A percentile compares a stretch with the other conserved stretches of the same genome.
phyloP scores from a whole-genome alignment of 371 early-diverging fungal genomes.

The Saksenaea oblongispora region DNA sequence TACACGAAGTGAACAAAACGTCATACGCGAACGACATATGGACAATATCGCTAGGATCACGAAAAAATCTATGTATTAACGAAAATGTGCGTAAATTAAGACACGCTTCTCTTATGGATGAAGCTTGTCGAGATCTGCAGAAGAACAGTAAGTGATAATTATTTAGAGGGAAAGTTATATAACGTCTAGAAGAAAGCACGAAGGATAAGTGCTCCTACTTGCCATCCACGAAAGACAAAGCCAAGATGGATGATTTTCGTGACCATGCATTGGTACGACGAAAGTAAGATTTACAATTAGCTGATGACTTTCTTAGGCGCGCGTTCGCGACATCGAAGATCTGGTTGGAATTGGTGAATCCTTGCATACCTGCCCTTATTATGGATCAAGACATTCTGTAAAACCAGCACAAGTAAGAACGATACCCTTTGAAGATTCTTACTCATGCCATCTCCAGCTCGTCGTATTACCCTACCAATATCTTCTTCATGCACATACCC shows the following conservation, averaged over 20 bases:
- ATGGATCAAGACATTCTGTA: slow-evolving; percentile 73
- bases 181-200: neutral
- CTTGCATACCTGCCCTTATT: slow-evolving; percentile 86
- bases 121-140: slow-evolving; percentile 78
- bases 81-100: slow-evolving; percentile 56
- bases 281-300: neutral
- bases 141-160: slow-evolving; percentile 39
- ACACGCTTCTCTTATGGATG: slow-evolving; percentile 65
- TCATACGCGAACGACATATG: slow-evolving; percentile 57
- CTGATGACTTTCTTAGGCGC: slow-evolving; percentile 26
- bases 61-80: slow-evolving; percentile 85
- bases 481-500: slow-evolving; percentile 70
- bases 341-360: slow-evolving; percentile 67
- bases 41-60: slow-evolving; percentile 82
- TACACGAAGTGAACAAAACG: slow-evolving; percentile 86
- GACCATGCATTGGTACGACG: slow-evolving; percentile 52
- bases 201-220: slow-evolving; percentile 52
- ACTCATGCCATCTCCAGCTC: slow-evolving; percentile 34
- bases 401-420: slow-evolving; percentile 56
- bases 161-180: neutral
- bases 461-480: slow-evolving; percentile 89
- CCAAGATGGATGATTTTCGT: slow-evolving; percentile 56
- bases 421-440: neutral
- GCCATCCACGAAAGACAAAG: slow-evolving; percentile 41
- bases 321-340: slow-evolving; percentile 87